Evolutionary conservation across 2,329 filamentous ascomycete species (phyloP).

Genomic region (Nigrograna mackinnonii): DNA sequence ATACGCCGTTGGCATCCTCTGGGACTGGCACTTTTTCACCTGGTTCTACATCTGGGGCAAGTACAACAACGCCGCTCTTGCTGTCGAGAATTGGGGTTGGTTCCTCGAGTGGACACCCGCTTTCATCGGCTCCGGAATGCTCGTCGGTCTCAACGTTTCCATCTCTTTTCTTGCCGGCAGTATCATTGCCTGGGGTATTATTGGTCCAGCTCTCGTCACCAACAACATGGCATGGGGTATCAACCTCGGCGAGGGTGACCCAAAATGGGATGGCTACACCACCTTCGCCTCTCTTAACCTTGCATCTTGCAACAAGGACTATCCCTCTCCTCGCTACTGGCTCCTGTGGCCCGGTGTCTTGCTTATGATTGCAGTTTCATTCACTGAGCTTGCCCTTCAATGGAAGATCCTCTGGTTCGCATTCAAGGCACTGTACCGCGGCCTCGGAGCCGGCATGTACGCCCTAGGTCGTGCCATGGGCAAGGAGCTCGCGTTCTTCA

Average conservation of each 20-base stretch:
- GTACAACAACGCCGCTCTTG: constrained; percentile 55
- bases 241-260: constrained; percentile 36
- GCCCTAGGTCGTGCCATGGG: constrained; percentile 42
- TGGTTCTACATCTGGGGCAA: constrained; percentile 61
- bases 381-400: constrained; percentile 50
- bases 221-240: constrained; percentile 54
- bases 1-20: constrained; percentile 63
- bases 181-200: constrained; percentile 60
- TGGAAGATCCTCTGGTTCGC: constrained; percentile 51
- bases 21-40: constrained; percentile 61
- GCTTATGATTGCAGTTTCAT: constrained; percentile 55
- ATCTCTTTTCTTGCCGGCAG: constrained; percentile 62
- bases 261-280: constrained; percentile 49
- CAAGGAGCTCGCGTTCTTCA: constrained; percentile 47
- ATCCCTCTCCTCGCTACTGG: constrained; percentile 56
- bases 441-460: constrained; percentile 49
- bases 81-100: constrained; percentile 66
- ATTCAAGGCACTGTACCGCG: constrained; percentile 55
- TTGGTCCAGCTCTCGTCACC: constrained; percentile 60
- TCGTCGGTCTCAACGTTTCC: constrained; percentile 62
- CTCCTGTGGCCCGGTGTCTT: constrained; percentile 57
- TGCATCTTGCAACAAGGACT: constrained; percentile 42
- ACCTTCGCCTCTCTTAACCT: constrained; percentile 44
- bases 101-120: constrained; percentile 63
- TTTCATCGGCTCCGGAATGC: constrained; percentile 63